Evolutionary conservation across 2,329 filamentous ascomycete species (phyloP).

Genomic region (Rugonectria rugulosa): DNA sequence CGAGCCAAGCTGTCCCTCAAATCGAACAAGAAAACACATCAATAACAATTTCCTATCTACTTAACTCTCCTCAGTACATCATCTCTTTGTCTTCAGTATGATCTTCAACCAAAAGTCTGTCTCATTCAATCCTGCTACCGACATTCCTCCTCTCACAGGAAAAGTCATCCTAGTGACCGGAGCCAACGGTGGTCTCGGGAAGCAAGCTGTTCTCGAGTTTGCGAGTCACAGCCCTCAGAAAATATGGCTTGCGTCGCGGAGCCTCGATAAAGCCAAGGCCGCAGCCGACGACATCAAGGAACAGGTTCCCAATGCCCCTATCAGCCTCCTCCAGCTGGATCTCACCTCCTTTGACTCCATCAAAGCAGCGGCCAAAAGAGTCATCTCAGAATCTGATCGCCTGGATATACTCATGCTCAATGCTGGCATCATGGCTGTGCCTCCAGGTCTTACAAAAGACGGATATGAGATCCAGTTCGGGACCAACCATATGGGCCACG

Average conservation of each 20-base stretch:
- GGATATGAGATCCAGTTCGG: no score
- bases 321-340: conserved; percentile 52
- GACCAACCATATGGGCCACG: no score
- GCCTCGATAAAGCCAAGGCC: conserved; percentile 45
- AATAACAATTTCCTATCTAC: no score
- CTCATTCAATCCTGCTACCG: conserved; percentile 33
- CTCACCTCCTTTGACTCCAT: conserved; percentile 55
- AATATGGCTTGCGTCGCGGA: conserved; percentile 40
- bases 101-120: conserved; percentile 3
- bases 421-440: no score
- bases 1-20: no score
- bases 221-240: conserved; percentile 18
- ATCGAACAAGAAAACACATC: no score
- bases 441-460: no score
- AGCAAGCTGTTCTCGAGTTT: conserved; percentile 23
- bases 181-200: conserved; percentile 70
- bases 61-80: no score
- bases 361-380: conserved; percentile 46
- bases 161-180: conserved; percentile 84
- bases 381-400: conserved; percentile 42
- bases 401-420: conserved; percentile 34
- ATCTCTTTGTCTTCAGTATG: neutral
- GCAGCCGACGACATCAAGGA: conserved; percentile 47
- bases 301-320: conserved; percentile 28
- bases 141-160: conserved; percentile 72